Evolutionary conservation across 805 yeast genomes (phyloP), one percentile per base, ranked within the genome.

Genomic region (Dipodascopsis tothii): DNA sequence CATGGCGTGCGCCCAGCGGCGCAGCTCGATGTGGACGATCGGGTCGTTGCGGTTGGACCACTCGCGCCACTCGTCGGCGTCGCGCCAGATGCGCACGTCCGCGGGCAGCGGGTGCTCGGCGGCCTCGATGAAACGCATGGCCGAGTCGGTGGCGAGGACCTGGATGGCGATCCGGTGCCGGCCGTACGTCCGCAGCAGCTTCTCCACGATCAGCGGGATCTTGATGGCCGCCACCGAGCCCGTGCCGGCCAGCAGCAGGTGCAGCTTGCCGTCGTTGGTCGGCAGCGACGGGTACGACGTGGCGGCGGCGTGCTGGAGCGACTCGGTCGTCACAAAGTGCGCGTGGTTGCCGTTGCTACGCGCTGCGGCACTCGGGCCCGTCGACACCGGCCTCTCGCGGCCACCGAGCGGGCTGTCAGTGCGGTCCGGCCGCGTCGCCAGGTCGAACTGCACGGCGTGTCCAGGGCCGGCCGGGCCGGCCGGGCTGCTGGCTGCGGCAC

Each of bases 201-300:
- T 85, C 59, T 82, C 94, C 52, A 92, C 85, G 33, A 92, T 86
- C 52, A 82, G 63, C 0, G 96, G 95, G 19, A 92, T 80, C 62
- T 92, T 92, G 51, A 92, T 86, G 2, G 97, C 85, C 3, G 98
- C 98, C 3, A 92, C 96, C 1, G 95, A 84, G 1, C 98, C 98
- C 1, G 97, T 85, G 17, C 94, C 94, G 17, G 94, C 98, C 35
- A 92, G 70, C 45, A 92, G 68, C 35, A 92, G 80, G 62, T 92
- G 98, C 44, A 85, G 71, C 59, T 87, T 88, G 35, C 80, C 83
- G 60, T 85, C 95, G 60, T 85, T 92, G 56, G 41, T 42, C 20
- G 53, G 51, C 16, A 40, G 42, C 5, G 27, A 34, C 7, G 52
- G 48, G 22, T 48, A 47, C 23, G 48, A 33, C 5, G 44, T 11